phyloP scores from a whole-genome alignment of 2,329 filamentous ascomycete genomes.

The Lachnellula occidentalis region DNA sequence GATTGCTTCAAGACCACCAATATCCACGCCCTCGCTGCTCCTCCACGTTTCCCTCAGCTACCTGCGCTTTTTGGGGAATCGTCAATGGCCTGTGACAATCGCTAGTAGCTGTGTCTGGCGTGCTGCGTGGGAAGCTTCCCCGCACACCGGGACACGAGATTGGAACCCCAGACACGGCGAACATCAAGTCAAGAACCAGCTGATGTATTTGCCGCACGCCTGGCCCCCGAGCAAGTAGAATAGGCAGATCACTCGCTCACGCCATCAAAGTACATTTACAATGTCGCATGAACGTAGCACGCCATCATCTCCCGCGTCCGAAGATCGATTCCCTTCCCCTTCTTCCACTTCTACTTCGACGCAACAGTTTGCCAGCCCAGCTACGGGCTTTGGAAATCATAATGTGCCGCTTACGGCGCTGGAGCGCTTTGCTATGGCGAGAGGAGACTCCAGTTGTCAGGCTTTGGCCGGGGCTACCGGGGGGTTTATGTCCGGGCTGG shows the following conservation, averaged over 20 bases:
- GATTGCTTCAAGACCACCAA: too few species aligned
- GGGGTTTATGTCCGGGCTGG: conserved; percentile 86
- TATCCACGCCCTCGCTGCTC: conserved; percentile 1
- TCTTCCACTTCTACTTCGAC: conserved; percentile 13
- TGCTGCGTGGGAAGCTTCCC: conserved; percentile 54
- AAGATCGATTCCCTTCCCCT: conserved; percentile 24
- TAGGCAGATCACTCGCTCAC: conserved; percentile 34
- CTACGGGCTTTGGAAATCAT: conserved; percentile 10
- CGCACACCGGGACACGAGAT: conserved; percentile 47
- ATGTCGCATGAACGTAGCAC: conserved; percentile 41
- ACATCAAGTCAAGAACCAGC: conserved; percentile 12
- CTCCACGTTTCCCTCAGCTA: not conserved
- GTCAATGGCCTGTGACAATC: conserved; percentile 54
- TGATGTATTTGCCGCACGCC: conserved; percentile 6
- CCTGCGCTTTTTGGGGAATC: conserved; percentile 17
- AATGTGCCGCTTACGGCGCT: conserved; percentile 36
- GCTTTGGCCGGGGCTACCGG: conserved; percentile 82
- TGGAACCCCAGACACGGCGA: conserved; percentile 20
- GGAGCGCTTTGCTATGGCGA: conserved; percentile 50
- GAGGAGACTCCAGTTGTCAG: conserved; percentile 65
- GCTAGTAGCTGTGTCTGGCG: conserved; percentile 48
- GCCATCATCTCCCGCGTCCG: conserved; percentile 29
- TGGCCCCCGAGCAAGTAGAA: conserved; percentile 5
- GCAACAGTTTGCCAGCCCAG: conserved; percentile 13
- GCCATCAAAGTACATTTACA: conserved; percentile 31